Percentiles rank a stretch among this genome's conserved stretches.
Evolutionary conservation across 805 yeast species (phyloP).

Genomic region (Candida corydali): DNA sequence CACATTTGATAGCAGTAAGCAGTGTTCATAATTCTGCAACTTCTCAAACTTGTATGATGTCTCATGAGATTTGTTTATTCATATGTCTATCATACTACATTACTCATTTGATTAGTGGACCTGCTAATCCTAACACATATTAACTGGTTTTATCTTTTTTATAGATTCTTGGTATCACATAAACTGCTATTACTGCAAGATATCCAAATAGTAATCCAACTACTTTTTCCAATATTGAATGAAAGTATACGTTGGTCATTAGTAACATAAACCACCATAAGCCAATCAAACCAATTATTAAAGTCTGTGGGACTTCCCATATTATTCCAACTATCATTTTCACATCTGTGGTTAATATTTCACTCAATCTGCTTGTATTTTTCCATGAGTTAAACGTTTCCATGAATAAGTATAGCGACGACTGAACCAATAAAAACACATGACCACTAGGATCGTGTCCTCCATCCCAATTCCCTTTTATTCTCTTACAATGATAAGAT

Average conservation of each 20-base stretch:
- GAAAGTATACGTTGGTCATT: conserved; percentile 82
- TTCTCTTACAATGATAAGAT: conserved; percentile 30
- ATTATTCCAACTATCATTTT: neutral
- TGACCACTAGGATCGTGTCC: conserved; percentile 99
- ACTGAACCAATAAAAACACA: conserved; percentile 69
- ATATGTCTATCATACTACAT: no score
- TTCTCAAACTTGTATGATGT: no score
- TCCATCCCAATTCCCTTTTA: conserved; percentile 67
- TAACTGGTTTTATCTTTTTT: neutral
- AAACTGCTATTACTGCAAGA: conserved; percentile 44
- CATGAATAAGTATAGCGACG: conserved; percentile 60
- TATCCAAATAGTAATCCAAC: conserved; percentile 67
- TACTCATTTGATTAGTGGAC: neutral
- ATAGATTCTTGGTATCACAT: conserved; percentile 29
- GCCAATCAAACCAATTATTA: conserved; percentile 21
- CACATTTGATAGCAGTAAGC: no score
- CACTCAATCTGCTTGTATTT: conserved; percentile 2
- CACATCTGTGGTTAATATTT: neutral
- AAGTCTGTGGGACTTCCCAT: conserved; percentile 21
- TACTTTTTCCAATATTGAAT: conserved; percentile 69
- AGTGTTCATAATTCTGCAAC: no score
- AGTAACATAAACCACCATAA: conserved; percentile 87
- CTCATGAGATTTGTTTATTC: no score
- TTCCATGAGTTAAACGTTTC: conserved; percentile 48
- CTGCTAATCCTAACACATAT: no score